A percentile compares a stretch with the other conserved stretches of the same genome.
These are phyloP conservation scores for Antrodiella citrinella DNA, from an alignment of 768 basidiomycete species.

Conservation along the genomic window DNA sequence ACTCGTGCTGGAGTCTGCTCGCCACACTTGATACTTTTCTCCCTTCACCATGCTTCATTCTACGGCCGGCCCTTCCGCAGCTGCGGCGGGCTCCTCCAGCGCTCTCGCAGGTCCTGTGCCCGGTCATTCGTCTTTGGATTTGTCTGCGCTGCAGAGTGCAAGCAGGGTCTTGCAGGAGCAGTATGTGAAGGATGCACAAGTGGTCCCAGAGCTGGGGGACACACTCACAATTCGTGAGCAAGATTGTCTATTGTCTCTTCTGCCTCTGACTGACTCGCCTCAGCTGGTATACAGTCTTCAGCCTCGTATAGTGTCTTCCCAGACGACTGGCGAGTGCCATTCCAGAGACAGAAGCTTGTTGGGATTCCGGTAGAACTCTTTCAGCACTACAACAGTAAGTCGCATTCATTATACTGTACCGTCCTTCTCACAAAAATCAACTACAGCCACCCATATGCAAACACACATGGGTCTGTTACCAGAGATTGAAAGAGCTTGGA, in stretches of 20 bases:
- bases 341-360: slow-evolving; percentile 68
- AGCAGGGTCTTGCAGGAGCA: slow-evolving; percentile 61
- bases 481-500: slow-evolving; percentile 92
- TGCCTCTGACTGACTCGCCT: not conserved
- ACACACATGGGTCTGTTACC: slow-evolving; percentile 88
- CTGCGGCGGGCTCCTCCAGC: slow-evolving; percentile 3
- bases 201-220: slow-evolving; percentile 71
- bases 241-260: not conserved
- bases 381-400: slow-evolving; percentile 65
- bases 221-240: slow-evolving; percentile 51
- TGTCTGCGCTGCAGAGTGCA: slow-evolving; percentile 56
- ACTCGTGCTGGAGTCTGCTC: not conserved
- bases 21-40: slow-evolving; percentile 6
- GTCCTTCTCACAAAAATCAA: slow-evolving; percentile 1
- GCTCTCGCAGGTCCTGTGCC: not conserved
- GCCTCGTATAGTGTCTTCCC: slow-evolving; percentile 72
- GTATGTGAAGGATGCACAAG: slow-evolving; percentile 63
- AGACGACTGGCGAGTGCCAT: slow-evolving; percentile 71
- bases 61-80: slow-evolving; percentile 1
- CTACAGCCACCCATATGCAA: slow-evolving; percentile 53
- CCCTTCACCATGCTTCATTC: slow-evolving; percentile 6
- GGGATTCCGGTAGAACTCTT: slow-evolving; percentile 75
- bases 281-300: slow-evolving; percentile 63
- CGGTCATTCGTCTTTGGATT: slow-evolving; percentile 36
- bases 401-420: not conserved